Percentiles rank a stretch among this genome's conserved stretches.
phyloP scores from a whole-genome alignment of 139 green algal genomes.

The Klebsormidium nitens region DNA sequence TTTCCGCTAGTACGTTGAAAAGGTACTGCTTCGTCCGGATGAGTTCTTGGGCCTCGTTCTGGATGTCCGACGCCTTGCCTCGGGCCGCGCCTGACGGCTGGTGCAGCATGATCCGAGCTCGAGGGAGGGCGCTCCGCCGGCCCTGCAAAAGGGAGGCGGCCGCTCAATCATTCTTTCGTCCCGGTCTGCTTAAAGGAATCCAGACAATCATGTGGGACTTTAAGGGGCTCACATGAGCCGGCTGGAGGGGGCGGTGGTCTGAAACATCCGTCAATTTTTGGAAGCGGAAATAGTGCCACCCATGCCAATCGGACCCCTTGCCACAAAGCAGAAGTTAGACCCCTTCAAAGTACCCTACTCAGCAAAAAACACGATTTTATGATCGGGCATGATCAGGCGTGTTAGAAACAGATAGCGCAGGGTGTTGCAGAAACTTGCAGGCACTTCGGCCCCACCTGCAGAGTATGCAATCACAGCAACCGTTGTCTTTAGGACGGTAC shows the following conservation, averaged over 20 bases:
- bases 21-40: constrained; percentile 88
- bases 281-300: neutral
- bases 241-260: too few relatives aligned
- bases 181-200: neutral
- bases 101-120: constrained; percentile 96
- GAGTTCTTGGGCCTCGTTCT: constrained; percentile 94
- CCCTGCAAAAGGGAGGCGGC: constrained; percentile 51
- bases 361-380: too few relatives aligned
- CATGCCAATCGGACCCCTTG: neutral
- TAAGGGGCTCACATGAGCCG: neutral
- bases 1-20: constrained; percentile 55
- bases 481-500: too few relatives aligned
- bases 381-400: too few relatives aligned
- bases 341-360: too few relatives aligned
- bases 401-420: too few relatives aligned
- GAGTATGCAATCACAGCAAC: too few relatives aligned
- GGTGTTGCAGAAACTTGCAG: too few relatives aligned
- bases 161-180: neutral
- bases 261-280: neutral
- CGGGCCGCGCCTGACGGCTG: constrained; percentile 83
- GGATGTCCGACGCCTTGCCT: constrained; percentile 88
- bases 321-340: too few relatives aligned
- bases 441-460: too few relatives aligned
- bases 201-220: neutral
- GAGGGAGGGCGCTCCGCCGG: constrained; percentile 79